Percentiles rank a stretch among this genome's conserved stretches.
These are phyloP conservation scores for Vigna reflexopilosa DNA, from an alignment of 306 rosid species.

Conservation along the genomic window DNA sequence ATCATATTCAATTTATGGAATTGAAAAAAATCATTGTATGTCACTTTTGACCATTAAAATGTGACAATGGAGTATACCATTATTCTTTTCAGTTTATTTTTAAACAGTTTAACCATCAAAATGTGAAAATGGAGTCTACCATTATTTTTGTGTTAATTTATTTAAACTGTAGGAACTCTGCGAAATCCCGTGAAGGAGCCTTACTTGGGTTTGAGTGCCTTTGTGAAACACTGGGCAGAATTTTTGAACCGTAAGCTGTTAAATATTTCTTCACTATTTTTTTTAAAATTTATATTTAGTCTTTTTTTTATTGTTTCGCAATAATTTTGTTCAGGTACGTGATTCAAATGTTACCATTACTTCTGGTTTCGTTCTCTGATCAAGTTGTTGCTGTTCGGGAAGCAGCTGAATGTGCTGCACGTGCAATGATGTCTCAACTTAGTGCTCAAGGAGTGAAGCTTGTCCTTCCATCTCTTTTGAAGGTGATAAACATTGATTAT, in stretches of 20 bases:
- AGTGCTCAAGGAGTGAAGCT: conserved; percentile 97
- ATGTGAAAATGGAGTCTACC: not conserved
- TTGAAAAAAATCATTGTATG: no score
- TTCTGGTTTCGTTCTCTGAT: conserved; percentile 95
- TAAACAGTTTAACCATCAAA: not conserved
- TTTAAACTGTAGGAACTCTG: conserved; percentile 77
- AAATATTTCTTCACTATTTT: conserved; percentile 25
- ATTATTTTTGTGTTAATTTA: conserved; percentile 5
- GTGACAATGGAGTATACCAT: not conserved
- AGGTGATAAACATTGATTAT: conserved; percentile 59
- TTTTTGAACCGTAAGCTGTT: conserved; percentile 88
- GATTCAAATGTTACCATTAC: conserved; percentile 89
- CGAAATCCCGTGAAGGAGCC: conserved; percentile 94
- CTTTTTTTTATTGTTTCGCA: conserved; percentile 18
- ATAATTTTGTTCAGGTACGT: conserved; percentile 72
- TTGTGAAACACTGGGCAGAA: conserved; percentile 90
- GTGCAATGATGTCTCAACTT: conserved; percentile 99
- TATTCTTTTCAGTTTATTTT: conserved; percentile 14
- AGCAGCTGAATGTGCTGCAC: conserved; percentile 97
- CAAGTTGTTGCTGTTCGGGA: conserved; percentile 98
- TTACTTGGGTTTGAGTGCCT: conserved; percentile 97
- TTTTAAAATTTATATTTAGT: not conserved
- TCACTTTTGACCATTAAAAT: no score
- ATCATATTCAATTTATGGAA: not conserved
- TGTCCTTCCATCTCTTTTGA: conserved; percentile 96